Conservation (phyloP, 441 rosid species). For the Gossypium gossypioides region DNA sequence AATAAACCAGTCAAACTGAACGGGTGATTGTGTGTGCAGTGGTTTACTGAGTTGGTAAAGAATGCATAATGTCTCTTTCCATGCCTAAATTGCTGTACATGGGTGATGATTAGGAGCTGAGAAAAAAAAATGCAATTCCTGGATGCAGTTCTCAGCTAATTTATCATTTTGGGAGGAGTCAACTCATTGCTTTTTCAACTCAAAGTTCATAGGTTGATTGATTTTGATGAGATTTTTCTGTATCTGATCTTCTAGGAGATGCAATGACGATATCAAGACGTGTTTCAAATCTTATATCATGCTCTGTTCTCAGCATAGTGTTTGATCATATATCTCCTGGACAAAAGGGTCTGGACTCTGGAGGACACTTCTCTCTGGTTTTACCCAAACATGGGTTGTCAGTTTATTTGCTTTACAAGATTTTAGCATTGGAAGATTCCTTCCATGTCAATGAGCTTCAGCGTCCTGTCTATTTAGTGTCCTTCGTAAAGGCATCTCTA, state of each 20-base stretch:
- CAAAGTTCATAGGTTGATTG: not conserved
- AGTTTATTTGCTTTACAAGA: not conserved
- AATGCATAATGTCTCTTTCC: not conserved
- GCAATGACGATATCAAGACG: not conserved
- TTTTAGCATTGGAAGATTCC: not conserved
- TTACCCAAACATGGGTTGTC: not conserved
- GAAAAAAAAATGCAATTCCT: not conserved
- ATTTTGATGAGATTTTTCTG: not conserved
- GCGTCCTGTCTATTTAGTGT: not conserved
- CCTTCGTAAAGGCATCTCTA: not conserved
- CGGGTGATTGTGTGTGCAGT: not conserved
- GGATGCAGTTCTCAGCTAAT: not conserved
- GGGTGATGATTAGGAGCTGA: not conserved
- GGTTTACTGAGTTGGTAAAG: not conserved
- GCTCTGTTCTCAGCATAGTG: not conserved
- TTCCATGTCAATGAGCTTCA: conserved; percentile 1
- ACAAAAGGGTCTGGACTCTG: not conserved
- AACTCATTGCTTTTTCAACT: not conserved
- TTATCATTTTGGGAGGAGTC: not conserved
- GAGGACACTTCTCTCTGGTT: not conserved
- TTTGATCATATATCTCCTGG: not conserved
- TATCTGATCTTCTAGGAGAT: not conserved
- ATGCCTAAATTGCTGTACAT: not conserved
- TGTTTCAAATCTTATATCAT: not conserved
- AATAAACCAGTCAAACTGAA: not conserved